These are phyloP conservation scores for Monilinia fructicola DNA, from an alignment of 2,329 filamentous ascomycete species.

Conservation along the genomic window DNA sequence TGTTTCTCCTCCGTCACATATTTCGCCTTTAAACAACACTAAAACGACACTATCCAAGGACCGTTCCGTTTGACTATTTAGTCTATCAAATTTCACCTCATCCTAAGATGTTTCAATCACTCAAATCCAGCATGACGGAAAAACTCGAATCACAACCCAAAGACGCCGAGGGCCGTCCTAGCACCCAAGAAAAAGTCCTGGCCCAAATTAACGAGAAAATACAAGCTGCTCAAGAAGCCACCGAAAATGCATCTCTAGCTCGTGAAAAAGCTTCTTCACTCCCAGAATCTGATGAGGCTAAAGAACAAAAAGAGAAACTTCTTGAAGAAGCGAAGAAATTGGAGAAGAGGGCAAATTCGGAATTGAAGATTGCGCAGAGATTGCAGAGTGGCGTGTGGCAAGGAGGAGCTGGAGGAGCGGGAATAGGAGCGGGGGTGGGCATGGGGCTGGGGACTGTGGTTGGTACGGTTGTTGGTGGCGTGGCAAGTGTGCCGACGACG, in stretches of 20 bases:
- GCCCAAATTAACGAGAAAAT: constrained; percentile 26
- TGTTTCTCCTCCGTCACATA: not conserved
- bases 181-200: constrained; percentile 29
- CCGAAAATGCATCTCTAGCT: constrained; percentile 19
- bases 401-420: constrained; percentile 31
- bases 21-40: not conserved
- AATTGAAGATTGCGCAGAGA: constrained; percentile 63
- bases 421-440: constrained; percentile 32
- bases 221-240: constrained; percentile 24
- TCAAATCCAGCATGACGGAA: constrained; percentile 7
- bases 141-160: constrained; percentile 11
- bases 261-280: constrained; percentile 22
- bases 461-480: constrained; percentile 26
- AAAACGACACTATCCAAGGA: constrained; percentile 1
- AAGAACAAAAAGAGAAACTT: constrained; percentile 27
- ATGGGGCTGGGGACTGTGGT: constrained; percentile 30
- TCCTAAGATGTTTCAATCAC: constrained; percentile 9
- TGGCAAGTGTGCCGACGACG: constrained; percentile 30
- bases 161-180: constrained; percentile 17
- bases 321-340: constrained; percentile 30
- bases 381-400: constrained; percentile 37
- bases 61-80: not conserved
- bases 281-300: constrained; percentile 23
- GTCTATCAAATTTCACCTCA: not conserved
- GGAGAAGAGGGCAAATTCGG: constrained; percentile 47